These are phyloP conservation scores for Penicillium psychrosexuale DNA, from an alignment of 2,329 filamentous ascomycete species.

Conservation along the genomic window DNA sequence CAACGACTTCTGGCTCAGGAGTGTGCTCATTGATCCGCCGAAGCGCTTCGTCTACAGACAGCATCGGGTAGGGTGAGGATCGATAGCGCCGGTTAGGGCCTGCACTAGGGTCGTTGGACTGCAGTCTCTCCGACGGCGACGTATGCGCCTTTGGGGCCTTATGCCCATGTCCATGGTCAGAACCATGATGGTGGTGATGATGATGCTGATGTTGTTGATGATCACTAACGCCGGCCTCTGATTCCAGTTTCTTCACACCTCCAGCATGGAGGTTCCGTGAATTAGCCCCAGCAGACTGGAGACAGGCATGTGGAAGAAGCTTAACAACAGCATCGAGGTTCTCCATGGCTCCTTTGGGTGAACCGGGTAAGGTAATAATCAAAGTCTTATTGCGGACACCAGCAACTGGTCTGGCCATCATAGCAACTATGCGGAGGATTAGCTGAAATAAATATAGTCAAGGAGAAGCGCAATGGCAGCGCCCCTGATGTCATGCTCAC, in stretches of 20 bases:
- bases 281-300: conserved; percentile 78
- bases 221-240: conserved; percentile 66
- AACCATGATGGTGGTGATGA: conserved; percentile 52
- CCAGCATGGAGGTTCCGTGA: conserved; percentile 77
- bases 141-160: conserved; percentile 69
- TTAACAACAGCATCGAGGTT: conserved; percentile 87
- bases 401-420: conserved; percentile 93
- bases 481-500: conserved; percentile 52
- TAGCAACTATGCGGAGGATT: conserved; percentile 64
- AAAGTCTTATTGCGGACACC: conserved; percentile 78
- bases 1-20: conserved; percentile 58
- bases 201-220: conserved; percentile 35
- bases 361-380: conserved; percentile 86
- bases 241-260: conserved; percentile 78
- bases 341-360: conserved; percentile 90
- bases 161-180: conserved; percentile 64
- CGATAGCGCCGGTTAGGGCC: conserved; percentile 69
- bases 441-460: conserved; percentile 19
- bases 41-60: conserved; percentile 79
- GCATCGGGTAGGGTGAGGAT: conserved; percentile 88
- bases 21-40: conserved; percentile 69
- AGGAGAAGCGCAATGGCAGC: background rate
- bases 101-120: conserved; percentile 59
- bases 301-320: conserved; percentile 90
- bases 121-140: conserved; percentile 54